Base-by-base conservation (phyloP, 1,284 basidiomycete species). In the Vanrija humicola region DNA sequence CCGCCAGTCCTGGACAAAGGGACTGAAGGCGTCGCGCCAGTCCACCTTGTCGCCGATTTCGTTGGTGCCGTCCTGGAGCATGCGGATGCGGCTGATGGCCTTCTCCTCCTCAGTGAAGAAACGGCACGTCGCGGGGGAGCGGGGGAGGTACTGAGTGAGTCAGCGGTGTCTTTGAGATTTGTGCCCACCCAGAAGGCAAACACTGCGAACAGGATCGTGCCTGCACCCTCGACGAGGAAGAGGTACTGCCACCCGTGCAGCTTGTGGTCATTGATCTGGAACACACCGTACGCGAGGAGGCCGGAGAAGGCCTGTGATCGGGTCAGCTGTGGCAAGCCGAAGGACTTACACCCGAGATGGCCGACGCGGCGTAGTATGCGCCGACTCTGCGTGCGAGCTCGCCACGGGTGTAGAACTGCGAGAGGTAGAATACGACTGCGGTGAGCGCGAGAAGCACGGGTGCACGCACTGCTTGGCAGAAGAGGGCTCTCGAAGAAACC, bases 321-420 rank as follows among this genome's bases (percentile, higher is more conserved):
- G 55, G 1, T 58, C 79, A 9, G 80, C 74, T 49, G 81, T 79
- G 4, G 79, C 78, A 1, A 78, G 28, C 28, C 3, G 3, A 7
- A 10, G 66, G 34, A 34, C 34, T 34, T 14, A 34, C 34, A 2
- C 34, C 34, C 2, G 34, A 34, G 12, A 34, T 34, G 9, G 34
- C 6, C 10, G 34, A 1, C 12, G 79, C 78, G 38, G 79, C 80
- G 59, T 82, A 82, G 63, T 81, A 82, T 3, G 80, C 55, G 18
- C 79, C 81, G 29, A 82, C 67, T 4, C 81, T 70, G 16, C 77
- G 77, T n/a, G 81, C 81, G 12, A 82, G 69, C 64, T 82, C 81
- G 42, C 78, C 75, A 43, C 81, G 72, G 54, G 76, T 79, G 65
- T 82, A 82, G 58, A 82, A 82, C 6, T 79, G 80, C 1, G 64